Base-by-base conservation (phyloP, 306 rosid genomes). In the Senna siamea region DNA sequence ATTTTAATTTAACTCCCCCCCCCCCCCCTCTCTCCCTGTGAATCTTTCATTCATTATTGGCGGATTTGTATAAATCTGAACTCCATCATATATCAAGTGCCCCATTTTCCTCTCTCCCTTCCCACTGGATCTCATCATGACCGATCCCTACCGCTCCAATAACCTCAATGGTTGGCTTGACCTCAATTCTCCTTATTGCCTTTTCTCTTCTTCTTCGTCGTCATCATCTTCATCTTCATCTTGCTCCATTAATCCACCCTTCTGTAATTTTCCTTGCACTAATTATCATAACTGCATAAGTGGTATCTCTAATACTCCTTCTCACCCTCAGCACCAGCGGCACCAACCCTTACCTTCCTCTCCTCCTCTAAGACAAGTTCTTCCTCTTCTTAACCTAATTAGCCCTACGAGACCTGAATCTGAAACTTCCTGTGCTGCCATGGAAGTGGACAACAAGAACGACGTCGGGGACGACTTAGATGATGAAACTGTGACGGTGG, bases 341-440 rank as follows among this genome's bases (percentile, higher is more conserved):
- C n/a, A n/a, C n/a, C 57, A 18, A 52, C n/a, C 76, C 52, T 74
- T 80, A 22, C 78, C 89, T 18, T 34, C 44, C 26, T 85, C 89
- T 53, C 89, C 89, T 74, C 89, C 87, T 74, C 66, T 80, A 41
- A 84, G 61, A 77, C 78, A 84, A 78, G 83, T 83, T 19, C 91
- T 87, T 62, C 91, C 91, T 54, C 88, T 87, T 51, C 88, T 87
- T 69, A 75, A 60, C 46, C 78, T 58, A 26, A 26, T 26, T 55
- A 73, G 88, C 76, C 88, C 90, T 48, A 60, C 82, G 23, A 74
- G 77, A 71, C 76, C 71, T 14, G 40, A 76, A 28, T 66, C 58
- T 23, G 78, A 86, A 67, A 47, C 77, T n/a, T 68, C 40, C 12
- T 54, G 35, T 58, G 47, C 23, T 18, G 4, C 74, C 52, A 70